These are phyloP conservation scores for Leishmania gerbilli DNA, from an alignment of 208 protist species.

Conservation along the genomic window DNA sequence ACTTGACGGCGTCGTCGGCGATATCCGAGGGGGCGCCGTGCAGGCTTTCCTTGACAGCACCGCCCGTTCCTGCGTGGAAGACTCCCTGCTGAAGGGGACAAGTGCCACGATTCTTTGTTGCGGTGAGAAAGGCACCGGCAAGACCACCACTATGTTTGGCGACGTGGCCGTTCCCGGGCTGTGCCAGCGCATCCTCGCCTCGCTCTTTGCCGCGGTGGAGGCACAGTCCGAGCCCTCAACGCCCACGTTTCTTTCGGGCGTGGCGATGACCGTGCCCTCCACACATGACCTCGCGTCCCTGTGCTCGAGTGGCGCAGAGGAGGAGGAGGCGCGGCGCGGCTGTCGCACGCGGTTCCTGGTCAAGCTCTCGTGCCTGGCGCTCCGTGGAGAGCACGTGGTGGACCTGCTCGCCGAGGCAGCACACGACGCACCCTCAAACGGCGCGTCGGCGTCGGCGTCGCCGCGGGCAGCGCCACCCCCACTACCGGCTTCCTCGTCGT, in stretches of 20 bases:
- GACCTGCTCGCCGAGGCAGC: slow-evolving; percentile 23
- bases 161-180: slow-evolving; percentile 19
- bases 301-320: background rate
- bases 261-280: background rate
- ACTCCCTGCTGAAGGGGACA: slow-evolving; percentile 31
- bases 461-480: background rate
- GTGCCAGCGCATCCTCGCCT: slow-evolving; percentile 11
- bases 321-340: background rate
- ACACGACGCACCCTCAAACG: background rate
- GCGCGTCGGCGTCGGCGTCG: background rate
- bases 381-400: slow-evolving; percentile 22
- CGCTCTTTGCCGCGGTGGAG: slow-evolving; percentile 10
- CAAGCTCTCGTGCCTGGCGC: slow-evolving; percentile 13
- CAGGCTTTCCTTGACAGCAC: slow-evolving; percentile 42
- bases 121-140: slow-evolving; percentile 76
- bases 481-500: background rate
- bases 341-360: slow-evolving; percentile 1
- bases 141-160: slow-evolving; percentile 83
- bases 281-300: background rate
- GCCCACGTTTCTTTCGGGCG: background rate
- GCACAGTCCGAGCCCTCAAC: background rate
- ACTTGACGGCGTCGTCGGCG: slow-evolving; percentile 66
- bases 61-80: slow-evolving; percentile 33
- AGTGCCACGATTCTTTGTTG: slow-evolving; percentile 80
- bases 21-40: slow-evolving; percentile 50